phyloP scores from a whole-genome alignment of 2,329 filamentous ascomycete species.

The Fusarium stilboides region DNA sequence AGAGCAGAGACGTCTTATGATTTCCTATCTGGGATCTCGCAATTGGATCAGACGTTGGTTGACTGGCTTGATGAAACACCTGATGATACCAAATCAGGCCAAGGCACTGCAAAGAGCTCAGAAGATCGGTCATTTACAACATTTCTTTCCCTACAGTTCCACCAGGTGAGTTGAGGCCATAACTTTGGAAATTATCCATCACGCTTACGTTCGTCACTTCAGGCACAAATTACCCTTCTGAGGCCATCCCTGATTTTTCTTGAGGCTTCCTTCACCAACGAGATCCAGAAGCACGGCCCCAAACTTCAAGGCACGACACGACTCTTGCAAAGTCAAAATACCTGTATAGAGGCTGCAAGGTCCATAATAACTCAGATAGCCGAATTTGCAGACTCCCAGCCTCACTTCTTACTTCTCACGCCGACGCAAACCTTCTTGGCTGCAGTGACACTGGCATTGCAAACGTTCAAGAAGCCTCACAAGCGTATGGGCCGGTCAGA shows the following conservation, averaged over 20 bases:
- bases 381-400: constrained; percentile 37
- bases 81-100: constrained; percentile 26
- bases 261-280: constrained; percentile 30
- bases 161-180: constrained; percentile 17
- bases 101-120: constrained; percentile 3
- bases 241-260: constrained; percentile 42
- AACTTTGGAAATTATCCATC: rapidly evolving
- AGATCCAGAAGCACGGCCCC: constrained; percentile 35
- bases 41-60: constrained; percentile 37
- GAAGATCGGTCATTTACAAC: constrained; percentile 29
- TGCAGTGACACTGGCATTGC: constrained; percentile 36
- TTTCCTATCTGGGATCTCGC: constrained; percentile 31
- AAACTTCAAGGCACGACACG: constrained; percentile 29
- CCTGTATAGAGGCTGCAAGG: constrained; percentile 41
- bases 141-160: constrained; percentile 40
- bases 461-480: constrained; percentile 45
- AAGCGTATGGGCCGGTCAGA: constrained; percentile 46
- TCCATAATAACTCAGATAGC: constrained; percentile 41
- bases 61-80: constrained; percentile 35
- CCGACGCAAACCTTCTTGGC: constrained; percentile 37
- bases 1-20: constrained; percentile 31
- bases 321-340: constrained; percentile 38
- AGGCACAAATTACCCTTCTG: constrained; percentile 43
- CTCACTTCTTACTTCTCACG: constrained; percentile 34
- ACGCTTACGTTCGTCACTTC: not conserved